phyloP scores from a whole-genome alignment of 768 basidiomycete genomes.

The Lactarius hatsudake region DNA sequence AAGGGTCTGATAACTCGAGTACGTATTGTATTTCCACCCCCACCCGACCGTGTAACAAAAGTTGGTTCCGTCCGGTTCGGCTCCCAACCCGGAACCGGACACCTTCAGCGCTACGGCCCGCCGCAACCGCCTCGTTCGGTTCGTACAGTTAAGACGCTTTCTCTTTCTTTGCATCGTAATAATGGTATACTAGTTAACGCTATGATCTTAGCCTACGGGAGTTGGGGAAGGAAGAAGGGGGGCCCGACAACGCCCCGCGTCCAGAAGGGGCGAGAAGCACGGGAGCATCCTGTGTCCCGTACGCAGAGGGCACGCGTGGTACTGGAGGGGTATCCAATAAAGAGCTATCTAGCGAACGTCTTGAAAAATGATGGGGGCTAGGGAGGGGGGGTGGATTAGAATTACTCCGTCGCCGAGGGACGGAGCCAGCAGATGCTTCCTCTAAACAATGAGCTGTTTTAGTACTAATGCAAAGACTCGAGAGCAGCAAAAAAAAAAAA shows the following conservation, averaged over 20 bases:
- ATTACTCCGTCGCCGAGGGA: conserved; percentile 9
- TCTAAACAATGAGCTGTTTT: neutral
- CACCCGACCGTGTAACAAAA: neutral
- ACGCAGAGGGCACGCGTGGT: conserved; percentile 21
- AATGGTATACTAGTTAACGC: neutral
- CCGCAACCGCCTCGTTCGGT: neutral
- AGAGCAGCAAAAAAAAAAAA: too few relatives aligned
- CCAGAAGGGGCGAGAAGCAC: neutral
- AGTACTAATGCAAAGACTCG: neutral
- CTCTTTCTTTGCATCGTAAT: neutral
- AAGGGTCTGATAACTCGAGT: neutral
- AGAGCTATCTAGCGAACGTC: neutral
- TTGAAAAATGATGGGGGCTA: conserved; percentile 12
- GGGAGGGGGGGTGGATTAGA: conserved; percentile 22
- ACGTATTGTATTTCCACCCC: neutral
- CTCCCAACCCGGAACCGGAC: neutral
- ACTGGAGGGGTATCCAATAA: conserved; percentile 11
- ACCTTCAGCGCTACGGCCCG: neutral
- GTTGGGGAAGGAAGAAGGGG: conserved; percentile 3
- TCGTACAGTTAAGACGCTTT: neutral
- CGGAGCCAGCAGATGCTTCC: conserved; percentile 1
- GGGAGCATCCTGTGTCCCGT: neutral
- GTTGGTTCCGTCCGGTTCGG: neutral
- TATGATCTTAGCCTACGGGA: neutral
- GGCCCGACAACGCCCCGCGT: neutral